These are phyloP conservation scores for Rhizoctonia solani DNA, from an alignment of 1,284 basidiomycete genomes.

Conservation along the genomic window DNA sequence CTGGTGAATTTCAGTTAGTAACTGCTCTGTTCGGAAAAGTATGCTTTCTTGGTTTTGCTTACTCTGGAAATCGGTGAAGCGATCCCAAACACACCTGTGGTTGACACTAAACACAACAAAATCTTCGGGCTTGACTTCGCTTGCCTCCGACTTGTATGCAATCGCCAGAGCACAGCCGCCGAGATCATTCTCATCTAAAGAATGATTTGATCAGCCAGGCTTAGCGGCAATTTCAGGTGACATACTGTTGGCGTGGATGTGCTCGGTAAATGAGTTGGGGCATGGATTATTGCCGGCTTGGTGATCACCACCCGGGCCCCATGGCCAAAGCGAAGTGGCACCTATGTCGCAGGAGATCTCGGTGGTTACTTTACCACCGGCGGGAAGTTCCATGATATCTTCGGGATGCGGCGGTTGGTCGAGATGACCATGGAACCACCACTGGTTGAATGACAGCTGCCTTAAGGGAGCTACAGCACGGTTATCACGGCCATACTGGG, in stretches of 20 bases:
- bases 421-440: slow-evolving; percentile 73
- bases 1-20: slow-evolving; percentile 26
- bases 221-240: neutral
- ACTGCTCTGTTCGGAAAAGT: neutral
- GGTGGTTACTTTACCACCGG: slow-evolving; percentile 54
- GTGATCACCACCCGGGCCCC: slow-evolving; percentile 35
- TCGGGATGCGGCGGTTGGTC: slow-evolving; percentile 58
- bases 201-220: neutral
- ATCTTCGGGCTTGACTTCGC: slow-evolving; percentile 62
- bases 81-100: slow-evolving; percentile 70
- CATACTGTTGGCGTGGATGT: neutral
- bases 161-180: slow-evolving; percentile 71
- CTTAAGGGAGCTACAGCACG: slow-evolving; percentile 60
- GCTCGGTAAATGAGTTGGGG: neutral
- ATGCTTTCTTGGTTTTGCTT: neutral
- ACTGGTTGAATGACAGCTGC: slow-evolving; percentile 59
- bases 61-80: slow-evolving; percentile 62
- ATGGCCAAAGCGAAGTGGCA: slow-evolving; percentile 36
- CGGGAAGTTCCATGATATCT: slow-evolving; percentile 62
- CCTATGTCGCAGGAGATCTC: slow-evolving; percentile 60
- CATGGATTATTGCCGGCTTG: slow-evolving; percentile 5
- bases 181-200: slow-evolving; percentile 54
- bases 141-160: slow-evolving; percentile 64
- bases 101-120: slow-evolving; percentile 75
- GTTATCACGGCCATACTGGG: slow-evolving; percentile 58